Percentiles rank a stretch among this genome's conserved stretches.
Conservation (phyloP, 108 stramenopile species). For the Seminavis robusta region DNA sequence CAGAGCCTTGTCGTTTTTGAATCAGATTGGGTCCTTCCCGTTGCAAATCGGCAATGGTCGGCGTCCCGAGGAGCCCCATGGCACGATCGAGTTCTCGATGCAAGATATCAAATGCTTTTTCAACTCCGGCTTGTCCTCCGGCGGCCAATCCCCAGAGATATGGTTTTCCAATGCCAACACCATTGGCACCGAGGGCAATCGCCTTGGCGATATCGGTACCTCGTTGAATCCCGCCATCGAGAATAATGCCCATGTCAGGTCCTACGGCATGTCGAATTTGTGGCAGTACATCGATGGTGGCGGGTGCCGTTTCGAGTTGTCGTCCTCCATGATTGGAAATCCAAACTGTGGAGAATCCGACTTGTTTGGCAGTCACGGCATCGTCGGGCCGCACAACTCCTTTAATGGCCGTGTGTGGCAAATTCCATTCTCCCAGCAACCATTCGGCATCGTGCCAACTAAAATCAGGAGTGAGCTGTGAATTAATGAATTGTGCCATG, state of each 20-base stretch:
- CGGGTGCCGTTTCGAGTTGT: conserved; percentile 88
- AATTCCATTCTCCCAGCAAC: conserved; percentile 80
- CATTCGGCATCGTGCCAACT: conserved; percentile 93
- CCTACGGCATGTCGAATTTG: conserved; percentile 82
- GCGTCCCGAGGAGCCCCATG: conserved; percentile 74
- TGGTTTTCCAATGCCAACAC: conserved; percentile 88
- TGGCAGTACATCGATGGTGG: conserved; percentile 88
- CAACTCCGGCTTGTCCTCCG: conserved; percentile 66
- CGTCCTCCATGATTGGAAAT: conserved; percentile 94
- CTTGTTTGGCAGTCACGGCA: conserved; percentile 68
- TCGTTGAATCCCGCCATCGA: conserved; percentile 90
- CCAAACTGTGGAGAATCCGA: conserved; percentile 90
- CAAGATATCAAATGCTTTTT: conserved; percentile 70
- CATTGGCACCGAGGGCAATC: conserved; percentile 83
- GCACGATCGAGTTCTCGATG: conserved; percentile 67
- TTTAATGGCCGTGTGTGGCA: conserved; percentile 75
- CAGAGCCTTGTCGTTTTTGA: conserved; percentile 45
- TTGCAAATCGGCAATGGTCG: conserved; percentile 67
- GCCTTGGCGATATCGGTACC: conserved; percentile 93
- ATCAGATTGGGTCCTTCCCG: conserved; percentile 66
- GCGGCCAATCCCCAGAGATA: conserved; percentile 88
- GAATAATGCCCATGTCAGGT: conserved; percentile 76
- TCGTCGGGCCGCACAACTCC: conserved; percentile 90
- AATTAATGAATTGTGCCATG: conserved; percentile 80
- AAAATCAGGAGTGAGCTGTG: conserved; percentile 81